A percentile compares a stretch with the other conserved stretches of the same genome.
These are phyloP conservation scores for Aphanomyces invadans DNA, from an alignment of 352 stramenopile species.

Conservation along the genomic window DNA sequence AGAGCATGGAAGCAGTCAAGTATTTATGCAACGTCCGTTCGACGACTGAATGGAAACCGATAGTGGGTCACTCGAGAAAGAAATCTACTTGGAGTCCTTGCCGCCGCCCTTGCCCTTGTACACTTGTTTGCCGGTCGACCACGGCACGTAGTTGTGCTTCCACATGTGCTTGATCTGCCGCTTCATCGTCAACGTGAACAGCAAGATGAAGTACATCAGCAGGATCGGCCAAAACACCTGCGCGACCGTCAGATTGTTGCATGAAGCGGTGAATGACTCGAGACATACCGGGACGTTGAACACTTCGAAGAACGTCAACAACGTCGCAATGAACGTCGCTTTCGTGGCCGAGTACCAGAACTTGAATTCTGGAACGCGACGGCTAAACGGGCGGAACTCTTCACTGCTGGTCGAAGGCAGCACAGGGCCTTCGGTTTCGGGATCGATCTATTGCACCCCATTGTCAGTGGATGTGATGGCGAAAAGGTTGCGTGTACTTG, in stretches of 20 bases:
- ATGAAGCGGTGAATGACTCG: too few relatives aligned
- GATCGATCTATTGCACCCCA: constrained; percentile 48
- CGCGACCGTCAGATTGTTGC: not conserved
- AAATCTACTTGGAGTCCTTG: constrained; percentile 23
- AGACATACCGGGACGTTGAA: constrained; percentile 93
- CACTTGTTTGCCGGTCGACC: constrained; percentile 93
- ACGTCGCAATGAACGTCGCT: constrained; percentile 85
- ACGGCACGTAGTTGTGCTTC: constrained; percentile 99
- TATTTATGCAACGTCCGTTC: not conserved
- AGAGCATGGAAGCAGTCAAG: not conserved
- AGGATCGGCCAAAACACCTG: constrained; percentile 98
- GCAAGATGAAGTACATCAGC: constrained; percentile 97
- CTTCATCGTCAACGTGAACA: constrained; percentile 99
- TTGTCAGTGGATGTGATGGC: not conserved
- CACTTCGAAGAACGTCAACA: constrained; percentile 97
- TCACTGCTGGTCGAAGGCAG: constrained; percentile 87
- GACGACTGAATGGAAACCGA: not conserved
- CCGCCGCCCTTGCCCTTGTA: constrained; percentile 82
- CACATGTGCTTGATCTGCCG: constrained; percentile 99
- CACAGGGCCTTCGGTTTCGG: constrained; percentile 79
- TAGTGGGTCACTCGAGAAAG: not conserved
- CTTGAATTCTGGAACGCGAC: constrained; percentile 97
- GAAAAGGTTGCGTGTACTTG: constrained; percentile 51
- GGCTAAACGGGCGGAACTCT: constrained; percentile 88
- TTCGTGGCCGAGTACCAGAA: constrained; percentile 94